Evolutionary conservation across 139 green algal species (phyloP), one percentile per base, ranked within the genome.

Genomic region (Coelastrella sp.): DNA sequence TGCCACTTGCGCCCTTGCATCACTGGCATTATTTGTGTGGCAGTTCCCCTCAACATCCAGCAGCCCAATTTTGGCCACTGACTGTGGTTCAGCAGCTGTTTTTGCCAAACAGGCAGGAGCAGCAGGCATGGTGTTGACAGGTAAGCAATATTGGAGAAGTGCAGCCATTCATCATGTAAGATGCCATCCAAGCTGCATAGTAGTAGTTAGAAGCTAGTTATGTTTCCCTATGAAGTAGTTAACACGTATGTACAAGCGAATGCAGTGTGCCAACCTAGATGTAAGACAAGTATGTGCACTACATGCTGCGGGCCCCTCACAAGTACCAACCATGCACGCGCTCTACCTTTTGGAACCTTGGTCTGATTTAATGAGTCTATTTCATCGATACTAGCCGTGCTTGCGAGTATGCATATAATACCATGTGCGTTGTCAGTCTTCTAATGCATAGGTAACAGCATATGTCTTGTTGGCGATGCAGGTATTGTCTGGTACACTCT

Each of bases 401-500:
- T n/a, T n/a, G n/a, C n/a, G n/a, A n/a, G n/a, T n/a, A n/a, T n/a
- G n/a, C n/a, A n/a, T n/a, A n/a, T n/a, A n/a, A n/a, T n/a, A n/a
- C n/a, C n/a, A n/a, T n/a, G n/a, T n/a, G n/a, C n/a, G n/a, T n/a
- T n/a, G n/a, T n/a, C n/a, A n/a, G n/a, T n/a, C n/a, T n/a, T n/a
- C n/a, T n/a, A n/a, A n/a, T n/a, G n/a, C n/a, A n/a, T n/a, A n/a
- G n/a, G n/a, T n/a, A n/a, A n/a, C n/a, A n/a, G n/a, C n/a, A n/a
- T n/a, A n/a, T n/a, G n/a, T n/a, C n/a, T 30, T 71, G 32, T 21
- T 45, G 62, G 27, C 40, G 11, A 2, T 41, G 62, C 59, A 48
- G 41, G 76, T 41, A 40, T 73, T 4, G 25, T 79, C 5, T 87
- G 85, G 51, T 88, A 84, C 66, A 90, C 74, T 0, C 59, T 93